A percentile compares a stretch with the other conserved stretches of the same genome.
phyloP scores from a whole-genome alignment of 2,329 filamentous ascomycete genomes.

The Penicillium sclerotiorum region DNA sequence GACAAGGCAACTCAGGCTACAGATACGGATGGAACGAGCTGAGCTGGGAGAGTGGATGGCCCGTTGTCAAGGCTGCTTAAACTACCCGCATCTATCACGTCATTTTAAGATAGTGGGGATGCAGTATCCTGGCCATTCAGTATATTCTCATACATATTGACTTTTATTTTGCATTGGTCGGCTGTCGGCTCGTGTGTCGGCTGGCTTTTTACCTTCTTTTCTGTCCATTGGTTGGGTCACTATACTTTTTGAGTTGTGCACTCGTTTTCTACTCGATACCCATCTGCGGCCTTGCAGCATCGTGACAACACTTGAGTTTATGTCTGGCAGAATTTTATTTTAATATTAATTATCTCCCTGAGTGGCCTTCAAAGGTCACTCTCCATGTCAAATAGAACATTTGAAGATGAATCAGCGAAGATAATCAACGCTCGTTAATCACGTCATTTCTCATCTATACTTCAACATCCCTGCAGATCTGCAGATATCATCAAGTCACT shows the following conservation, averaged over 20 bases:
- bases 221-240: slow-evolving; percentile 2
- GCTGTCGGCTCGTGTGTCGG: slow-evolving; percentile 3
- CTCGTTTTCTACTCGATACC: slow-evolving; percentile 7
- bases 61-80: slow-evolving; percentile 29
- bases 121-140: not conserved
- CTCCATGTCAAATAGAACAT: not conserved
- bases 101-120: not conserved
- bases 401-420: not conserved
- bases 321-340: not conserved
- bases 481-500: too few species aligned
- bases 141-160: slow-evolving; percentile 15
- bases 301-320: not conserved
- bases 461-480: too few species aligned
- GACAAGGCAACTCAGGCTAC: slow-evolving; percentile 45
- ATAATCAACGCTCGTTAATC: not conserved
- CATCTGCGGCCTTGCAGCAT: slow-evolving; percentile 3
- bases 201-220: slow-evolving; percentile 1
- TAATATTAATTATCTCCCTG: not conserved
- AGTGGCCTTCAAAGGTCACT: not conserved
- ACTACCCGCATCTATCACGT: not conserved
- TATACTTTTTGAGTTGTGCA: slow-evolving; percentile 1
- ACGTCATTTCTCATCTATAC: not conserved
- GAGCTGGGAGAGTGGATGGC: slow-evolving; percentile 50
- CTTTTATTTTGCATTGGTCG: not conserved
- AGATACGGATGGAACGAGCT: slow-evolving; percentile 54